Percentiles rank a stretch among this genome's conserved stretches.
Conservation (phyloP, 2,329 filamentous ascomycete species). For the Myriangium duriaei region DNA sequence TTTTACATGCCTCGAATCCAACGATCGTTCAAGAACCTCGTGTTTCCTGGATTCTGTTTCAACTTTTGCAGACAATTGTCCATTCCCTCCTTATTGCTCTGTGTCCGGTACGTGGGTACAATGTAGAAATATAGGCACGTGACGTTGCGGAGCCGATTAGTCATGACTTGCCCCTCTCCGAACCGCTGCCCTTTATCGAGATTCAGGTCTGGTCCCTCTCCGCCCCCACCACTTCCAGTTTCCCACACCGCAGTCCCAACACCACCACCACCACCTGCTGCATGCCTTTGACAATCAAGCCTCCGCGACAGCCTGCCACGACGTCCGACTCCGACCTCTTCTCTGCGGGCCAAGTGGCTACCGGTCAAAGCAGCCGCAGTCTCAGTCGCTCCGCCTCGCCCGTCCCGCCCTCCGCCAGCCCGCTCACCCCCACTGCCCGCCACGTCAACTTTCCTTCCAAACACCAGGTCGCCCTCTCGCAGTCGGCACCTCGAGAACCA, state of each 20-base stretch:
- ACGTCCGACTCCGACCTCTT: constrained; percentile 6
- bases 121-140: no score
- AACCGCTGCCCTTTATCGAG: no score
- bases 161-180: no score
- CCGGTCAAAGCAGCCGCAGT: constrained; percentile 3
- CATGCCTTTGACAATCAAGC: constrained; percentile 18
- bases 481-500: background rate
- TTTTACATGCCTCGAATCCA: no score
- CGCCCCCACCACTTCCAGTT: no score
- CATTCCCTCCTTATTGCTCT: no score
- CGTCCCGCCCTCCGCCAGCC: constrained; percentile 12
- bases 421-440: constrained; percentile 10
- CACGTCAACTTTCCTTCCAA: constrained; percentile 1
- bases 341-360: background rate
- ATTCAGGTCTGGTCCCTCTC: no score
- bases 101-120: no score
- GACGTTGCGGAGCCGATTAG: no score
- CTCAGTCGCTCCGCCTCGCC: constrained; percentile 10
- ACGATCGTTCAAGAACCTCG: no score
- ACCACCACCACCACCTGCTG: constrained; percentile 1
- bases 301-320: constrained; percentile 14
- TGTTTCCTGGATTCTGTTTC: no score
- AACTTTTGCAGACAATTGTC: no score
- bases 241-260: background rate
- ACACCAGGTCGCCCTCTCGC: background rate